Evolutionary conservation across 192 early-diverging fungal species (phyloP).

Genomic region (Podila epicladia): DNA sequence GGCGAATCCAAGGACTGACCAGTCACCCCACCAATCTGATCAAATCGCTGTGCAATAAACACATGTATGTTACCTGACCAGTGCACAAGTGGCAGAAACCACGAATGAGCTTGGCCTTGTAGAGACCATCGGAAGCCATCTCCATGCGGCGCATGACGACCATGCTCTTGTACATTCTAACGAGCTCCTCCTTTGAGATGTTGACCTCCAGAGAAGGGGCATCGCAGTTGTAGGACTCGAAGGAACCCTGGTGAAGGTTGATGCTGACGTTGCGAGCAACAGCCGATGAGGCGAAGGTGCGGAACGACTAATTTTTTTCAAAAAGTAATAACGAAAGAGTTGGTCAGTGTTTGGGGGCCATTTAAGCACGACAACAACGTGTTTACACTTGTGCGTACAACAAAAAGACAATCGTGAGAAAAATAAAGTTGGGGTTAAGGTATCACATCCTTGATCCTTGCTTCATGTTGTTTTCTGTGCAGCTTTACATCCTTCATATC

Average conservation of each 20-base stretch:
- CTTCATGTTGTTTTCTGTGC: neutral
- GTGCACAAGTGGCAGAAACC: conserved; percentile 99
- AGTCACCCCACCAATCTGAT: too few species aligned
- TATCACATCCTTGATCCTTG: neutral
- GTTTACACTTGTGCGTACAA: neutral
- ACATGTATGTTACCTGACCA: conserved; percentile 76
- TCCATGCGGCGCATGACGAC: conserved; percentile 91
- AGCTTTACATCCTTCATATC: too few species aligned
- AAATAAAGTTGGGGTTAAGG: neutral
- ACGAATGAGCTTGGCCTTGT: conserved; percentile 97
- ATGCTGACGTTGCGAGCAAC: conserved; percentile 69
- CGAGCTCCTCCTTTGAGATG: conserved; percentile 75
- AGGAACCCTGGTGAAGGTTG: conserved; percentile 72
- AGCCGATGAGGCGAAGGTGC: conserved; percentile 48
- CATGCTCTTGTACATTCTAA: conserved; percentile 91
- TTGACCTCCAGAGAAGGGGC: conserved; percentile 68
- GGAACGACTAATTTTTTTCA: conserved; percentile 27
- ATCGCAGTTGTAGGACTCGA: conserved; percentile 88
- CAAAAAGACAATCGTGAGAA: neutral
- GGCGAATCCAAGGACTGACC: too few species aligned
- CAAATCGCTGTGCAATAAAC: too few species aligned
- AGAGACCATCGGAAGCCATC: conserved; percentile 92
- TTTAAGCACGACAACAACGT: conserved; percentile 7
- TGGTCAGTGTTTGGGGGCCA: conserved; percentile 2
- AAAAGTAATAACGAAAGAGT: neutral